Percentiles rank a stretch among this genome's conserved stretches.
Conservation (phyloP, 305 asterid genomes). For the Vinca major region DNA sequence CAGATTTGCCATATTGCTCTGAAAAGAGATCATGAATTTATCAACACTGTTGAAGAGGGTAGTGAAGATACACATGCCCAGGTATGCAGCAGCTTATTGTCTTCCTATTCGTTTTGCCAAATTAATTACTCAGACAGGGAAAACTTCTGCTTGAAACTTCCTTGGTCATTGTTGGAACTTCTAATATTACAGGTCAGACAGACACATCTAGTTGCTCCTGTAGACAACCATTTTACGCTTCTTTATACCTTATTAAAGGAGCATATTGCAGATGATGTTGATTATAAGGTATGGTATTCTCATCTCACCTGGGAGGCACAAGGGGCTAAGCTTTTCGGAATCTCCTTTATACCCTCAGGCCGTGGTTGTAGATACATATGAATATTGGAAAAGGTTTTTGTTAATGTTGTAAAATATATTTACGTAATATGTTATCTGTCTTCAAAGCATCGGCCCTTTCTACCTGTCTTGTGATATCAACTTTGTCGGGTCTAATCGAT, state of each 20-base stretch:
- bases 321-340: background rate
- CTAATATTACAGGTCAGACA: constrained; percentile 62
- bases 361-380: background rate
- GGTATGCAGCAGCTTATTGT: constrained; percentile 27
- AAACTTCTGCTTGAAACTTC: background rate
- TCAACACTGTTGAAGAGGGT: constrained; percentile 87
- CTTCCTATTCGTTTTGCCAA: constrained; percentile 4
- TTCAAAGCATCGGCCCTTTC: background rate
- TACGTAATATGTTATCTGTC: no score
- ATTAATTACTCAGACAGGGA: background rate
- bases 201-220: constrained; percentile 64
- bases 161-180: constrained; percentile 6
- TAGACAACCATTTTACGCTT: constrained; percentile 70
- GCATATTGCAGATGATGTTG: constrained; percentile 78
- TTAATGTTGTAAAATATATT: no score
- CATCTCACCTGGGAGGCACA: background rate
- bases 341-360: background rate
- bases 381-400: background rate
- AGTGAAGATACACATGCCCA: constrained; percentile 92
- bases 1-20: constrained; percentile 86
- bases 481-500: no score
- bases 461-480: background rate
- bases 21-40: constrained; percentile 79
- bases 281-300: constrained; percentile 55
- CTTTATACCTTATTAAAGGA: constrained; percentile 65